Conservation (phyloP, 768 basidiomycete species). For the Rhodotorula babjevae region DNA sequence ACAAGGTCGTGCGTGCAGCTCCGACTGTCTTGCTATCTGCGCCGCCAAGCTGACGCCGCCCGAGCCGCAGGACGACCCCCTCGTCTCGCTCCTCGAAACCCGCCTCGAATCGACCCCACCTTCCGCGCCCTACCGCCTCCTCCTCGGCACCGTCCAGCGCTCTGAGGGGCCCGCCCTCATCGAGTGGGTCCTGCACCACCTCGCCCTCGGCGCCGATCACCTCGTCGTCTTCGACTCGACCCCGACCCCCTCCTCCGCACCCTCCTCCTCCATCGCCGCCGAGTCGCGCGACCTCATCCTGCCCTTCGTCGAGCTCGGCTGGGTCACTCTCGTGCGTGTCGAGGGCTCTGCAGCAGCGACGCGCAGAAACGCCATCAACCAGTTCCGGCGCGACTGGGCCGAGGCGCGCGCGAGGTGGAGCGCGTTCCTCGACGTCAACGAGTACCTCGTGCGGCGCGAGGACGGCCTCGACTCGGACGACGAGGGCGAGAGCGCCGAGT, state of each 20-base stretch:
- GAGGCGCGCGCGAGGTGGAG: neutral
- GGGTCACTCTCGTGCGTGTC: neutral
- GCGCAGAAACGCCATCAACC: neutral
- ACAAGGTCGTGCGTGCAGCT: too few species aligned
- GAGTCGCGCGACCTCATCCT: neutral
- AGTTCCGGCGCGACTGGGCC: neutral
- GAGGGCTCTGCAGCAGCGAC: neutral
- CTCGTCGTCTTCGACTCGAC: constrained; percentile 12
- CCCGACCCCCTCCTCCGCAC: neutral
- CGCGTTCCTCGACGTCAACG: constrained; percentile 16
- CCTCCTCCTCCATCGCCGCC: too few species aligned
- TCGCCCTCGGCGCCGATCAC: constrained; percentile 7
- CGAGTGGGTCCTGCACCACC: constrained; percentile 20
- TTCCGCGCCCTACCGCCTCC: neutral
- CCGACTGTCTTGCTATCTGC: too few species aligned
- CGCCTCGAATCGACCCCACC: neutral
- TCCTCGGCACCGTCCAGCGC: constrained; percentile 1
- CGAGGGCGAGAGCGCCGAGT: too few species aligned
- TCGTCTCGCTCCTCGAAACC: too few species aligned
- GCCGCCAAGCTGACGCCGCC: too few species aligned
- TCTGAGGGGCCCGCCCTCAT: neutral
- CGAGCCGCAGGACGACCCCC: too few species aligned
- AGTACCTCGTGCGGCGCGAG: constrained; percentile 5
- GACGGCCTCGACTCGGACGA: too few species aligned
- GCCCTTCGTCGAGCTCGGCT: constrained; percentile 10